Evolutionary conservation across 352 stramenopile genomes (phyloP), one percentile per base, ranked within the genome.

Genomic region (Elongisporangium senticosum): DNA sequence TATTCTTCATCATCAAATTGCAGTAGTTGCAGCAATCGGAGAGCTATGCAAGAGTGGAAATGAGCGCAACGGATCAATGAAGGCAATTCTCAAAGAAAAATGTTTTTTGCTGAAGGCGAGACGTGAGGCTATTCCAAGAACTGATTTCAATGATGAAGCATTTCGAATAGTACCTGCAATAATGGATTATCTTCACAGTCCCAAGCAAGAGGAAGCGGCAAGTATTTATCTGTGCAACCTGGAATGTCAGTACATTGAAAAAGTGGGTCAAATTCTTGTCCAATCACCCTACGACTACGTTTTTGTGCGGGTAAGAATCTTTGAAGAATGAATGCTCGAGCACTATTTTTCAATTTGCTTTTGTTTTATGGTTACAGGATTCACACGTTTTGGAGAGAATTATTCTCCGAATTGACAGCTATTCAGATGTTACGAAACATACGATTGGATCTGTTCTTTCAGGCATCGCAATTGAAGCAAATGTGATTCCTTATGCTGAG

Each of bases 401-500:
- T 4, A 64, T 87, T n/a, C 55, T 68, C 33, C 60, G 68, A 33
- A 49, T 87, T 7, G 66, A 86, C 56, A 65, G 66, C 3, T 75
- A 81, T 28, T 64, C 73, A 2, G 73, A 87, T 11, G 57, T 84
- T 28, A 69, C 75, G 3, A 79, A 83, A 43, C 74, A 77, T 24
- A 77, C 65, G 4, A 56, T 87, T 54, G 64, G 77, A 14, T 86
- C 77, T 17, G 75, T 87, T 43, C 64, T 87, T 0, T 79, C 75
- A 49, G 74, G 71, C 17, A 75, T 78, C 28, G 75, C 77, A 4
- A 84, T 87, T 20, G 77, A 87, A 79, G 65, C 75, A 0, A 69
- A 56, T 4, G 64, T 87, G n/a, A 71, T 86, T 56, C 77, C 75
- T n/a, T 83, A 74, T 53, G 62, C 51, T 14, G 77, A 87, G 50